Base-by-base conservation (phyloP, 352 stramenopile species). In the Pythium myriotylum region DNA sequence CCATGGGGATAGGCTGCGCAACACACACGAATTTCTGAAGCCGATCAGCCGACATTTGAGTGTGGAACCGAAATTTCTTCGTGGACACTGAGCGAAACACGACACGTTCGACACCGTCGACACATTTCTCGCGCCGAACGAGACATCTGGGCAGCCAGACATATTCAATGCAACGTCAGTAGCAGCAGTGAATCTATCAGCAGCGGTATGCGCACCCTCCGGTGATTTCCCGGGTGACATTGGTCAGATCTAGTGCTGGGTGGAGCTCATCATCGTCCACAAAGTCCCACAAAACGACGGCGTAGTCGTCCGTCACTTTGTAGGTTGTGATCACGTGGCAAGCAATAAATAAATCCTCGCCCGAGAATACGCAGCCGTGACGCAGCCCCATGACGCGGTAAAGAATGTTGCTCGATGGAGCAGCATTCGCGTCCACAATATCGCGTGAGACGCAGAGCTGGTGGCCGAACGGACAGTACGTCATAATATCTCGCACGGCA, bases 231-330 rank as follows among this genome's bases (percentile, higher is more conserved):
- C 54, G 66, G 35, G 64, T 70, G 42, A 70, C 57, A 16, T 52
- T 70, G 29, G 54, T 73, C 35, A 43, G 33, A 1, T 43, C n/a
- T 7, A 53, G 23, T 10, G 61, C 20, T 8, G 66, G 66, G 24
- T 67, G 66, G 8, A 73, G 40, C n/a, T 73, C 66, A 29, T 73
- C 66, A 29, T 56, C 52, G 32, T 71, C 67, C 1, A 76, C 54
- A 55, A 62, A 70, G 51, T 73, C 66, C 61, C 55, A 76, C 2
- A 72, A 10, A 26, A 62, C 19, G 20, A 73, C 27, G 19, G 43
- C 66, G 50, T 70, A 67, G 39, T 58, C 41, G 12, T 57, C 39
- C 0, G 60, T 63, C 24, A 63, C 41, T 33, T 63, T 62, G 59
- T 62, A 75, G 55, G 61, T 49, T 4, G 42, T 65, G 43, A 60